Conservation (phyloP, 345 rosid genomes). For the Corchorus olitorius region DNA sequence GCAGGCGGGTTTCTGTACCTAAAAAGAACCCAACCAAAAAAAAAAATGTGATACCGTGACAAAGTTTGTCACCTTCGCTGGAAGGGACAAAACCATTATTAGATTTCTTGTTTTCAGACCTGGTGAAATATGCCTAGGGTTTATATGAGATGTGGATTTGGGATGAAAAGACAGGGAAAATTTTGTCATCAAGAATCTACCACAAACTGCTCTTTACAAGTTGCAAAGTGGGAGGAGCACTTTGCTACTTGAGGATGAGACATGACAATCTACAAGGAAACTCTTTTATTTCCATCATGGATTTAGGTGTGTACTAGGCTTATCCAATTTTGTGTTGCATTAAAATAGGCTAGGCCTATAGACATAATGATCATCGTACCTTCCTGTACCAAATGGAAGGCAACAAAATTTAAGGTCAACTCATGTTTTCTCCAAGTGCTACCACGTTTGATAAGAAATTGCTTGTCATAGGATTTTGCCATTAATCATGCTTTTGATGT, state of each 20-base stretch:
- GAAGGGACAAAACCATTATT: background rate
- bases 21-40: background rate
- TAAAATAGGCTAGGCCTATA: background rate
- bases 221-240: conserved; percentile 30
- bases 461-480: background rate
- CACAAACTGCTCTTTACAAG: conserved; percentile 4
- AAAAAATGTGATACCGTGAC: background rate
- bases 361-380: conserved; percentile 23
- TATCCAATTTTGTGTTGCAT: conserved; percentile 17
- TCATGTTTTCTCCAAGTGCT: conserved; percentile 3
- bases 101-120: background rate
- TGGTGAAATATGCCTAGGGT: background rate
- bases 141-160: background rate
- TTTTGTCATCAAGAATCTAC: background rate
- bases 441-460: background rate
- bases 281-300: background rate
- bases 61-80: background rate
- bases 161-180: background rate
- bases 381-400: conserved; percentile 27
- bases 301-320: background rate
- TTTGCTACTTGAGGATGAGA: conserved; percentile 18
- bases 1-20: background rate
- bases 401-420: conserved; percentile 8
- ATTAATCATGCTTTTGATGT: background rate
- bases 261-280: conserved; percentile 13